These are phyloP conservation scores for Curvularia eragrostidis DNA, from an alignment of 2,329 filamentous ascomycete species.

Conservation along the genomic window DNA sequence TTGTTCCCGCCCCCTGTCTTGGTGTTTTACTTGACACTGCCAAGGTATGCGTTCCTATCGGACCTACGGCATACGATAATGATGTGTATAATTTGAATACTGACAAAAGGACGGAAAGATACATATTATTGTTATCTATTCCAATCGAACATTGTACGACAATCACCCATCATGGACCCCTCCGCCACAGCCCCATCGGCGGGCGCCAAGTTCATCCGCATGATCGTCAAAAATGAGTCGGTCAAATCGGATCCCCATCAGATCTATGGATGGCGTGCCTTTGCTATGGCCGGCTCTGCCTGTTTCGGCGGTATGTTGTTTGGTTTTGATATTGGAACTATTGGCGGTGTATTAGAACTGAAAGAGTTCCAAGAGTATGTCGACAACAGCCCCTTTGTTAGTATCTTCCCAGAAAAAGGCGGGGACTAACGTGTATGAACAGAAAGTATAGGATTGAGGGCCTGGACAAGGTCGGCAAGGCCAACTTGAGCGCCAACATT, in stretches of 20 bases:
- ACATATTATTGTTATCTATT: neutral
- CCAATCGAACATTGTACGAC: neutral
- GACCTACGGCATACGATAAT: neutral
- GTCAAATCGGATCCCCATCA: slow-evolving; percentile 71
- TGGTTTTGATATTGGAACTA: slow-evolving; percentile 71
- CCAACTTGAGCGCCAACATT: slow-evolving; percentile 69
- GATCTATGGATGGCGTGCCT: slow-evolving; percentile 74
- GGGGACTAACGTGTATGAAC: neutral
- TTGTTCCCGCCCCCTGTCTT: neutral
- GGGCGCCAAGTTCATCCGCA: slow-evolving; percentile 56
- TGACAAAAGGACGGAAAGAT: slow-evolving; percentile 1
- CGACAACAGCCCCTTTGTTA: too few relatives aligned
- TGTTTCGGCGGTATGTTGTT: slow-evolving; percentile 75
- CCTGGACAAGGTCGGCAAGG: slow-evolving; percentile 51
- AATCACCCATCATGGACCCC: slow-evolving; percentile 17
- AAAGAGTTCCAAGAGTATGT: slow-evolving; percentile 62
- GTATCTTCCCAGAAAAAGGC: neutral
- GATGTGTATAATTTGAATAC: neutral
- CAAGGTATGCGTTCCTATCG: slow-evolving; percentile 16
- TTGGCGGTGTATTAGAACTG: slow-evolving; percentile 71
- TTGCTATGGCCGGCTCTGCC: slow-evolving; percentile 67
- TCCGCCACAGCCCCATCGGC: slow-evolving; percentile 11
- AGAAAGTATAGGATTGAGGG: slow-evolving; percentile 62
- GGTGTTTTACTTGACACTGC: neutral
- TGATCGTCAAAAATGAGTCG: slow-evolving; percentile 71